Base-by-base conservation (phyloP, 2,329 filamentous ascomycete genomes). In the Claviceps pazoutovae region DNA sequence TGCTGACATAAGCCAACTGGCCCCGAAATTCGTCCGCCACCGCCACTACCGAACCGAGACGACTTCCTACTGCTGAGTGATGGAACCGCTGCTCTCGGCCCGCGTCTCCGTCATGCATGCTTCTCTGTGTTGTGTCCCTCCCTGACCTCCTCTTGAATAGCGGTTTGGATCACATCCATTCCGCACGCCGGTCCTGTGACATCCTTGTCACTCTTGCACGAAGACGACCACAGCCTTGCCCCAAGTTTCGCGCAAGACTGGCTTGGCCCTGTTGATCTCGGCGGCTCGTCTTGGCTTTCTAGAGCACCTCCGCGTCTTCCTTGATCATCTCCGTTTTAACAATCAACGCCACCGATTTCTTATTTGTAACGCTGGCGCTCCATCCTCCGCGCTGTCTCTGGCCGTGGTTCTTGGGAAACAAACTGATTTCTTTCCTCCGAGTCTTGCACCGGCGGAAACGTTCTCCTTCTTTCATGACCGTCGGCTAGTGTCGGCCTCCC, bases 1-100 rank as follows among this genome's bases (percentile, higher is more conserved):
- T 26, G 19, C 16, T 38, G 5, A 34, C 51, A 47, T 50, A 43
- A 53, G 51, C 50, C 51, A 53, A 48, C 48, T 44, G 51, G 43
- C 23, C 30, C 48, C 48, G 42, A 44, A 21, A 39, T 44, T 53
- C 51, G 48, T 45, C 48, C 48, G 51, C 44, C 48, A 21, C 48
- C 30, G 26, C 26, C 26, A 30, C 26, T 8, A 30, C 26, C 26
- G 26, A 30, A 30, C 8, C 26, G 26, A 30, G 11, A 34, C 30
- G 30, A 34, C 30, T 34, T 34, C 30, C 30, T 21, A 21, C 4
- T 34, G 30, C 30, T 34, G 30, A 34, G 30, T 34, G 30, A 34
- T 34, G 9, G 30, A 4, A 11, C 30, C 4, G 46, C 34, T 38
- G 37, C 16, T n/a, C 36, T 47, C 16, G 37, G 17, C 13, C 43